Conservation (phyloP, 1,139 yeast species). For the Pichia sp. region DNA sequence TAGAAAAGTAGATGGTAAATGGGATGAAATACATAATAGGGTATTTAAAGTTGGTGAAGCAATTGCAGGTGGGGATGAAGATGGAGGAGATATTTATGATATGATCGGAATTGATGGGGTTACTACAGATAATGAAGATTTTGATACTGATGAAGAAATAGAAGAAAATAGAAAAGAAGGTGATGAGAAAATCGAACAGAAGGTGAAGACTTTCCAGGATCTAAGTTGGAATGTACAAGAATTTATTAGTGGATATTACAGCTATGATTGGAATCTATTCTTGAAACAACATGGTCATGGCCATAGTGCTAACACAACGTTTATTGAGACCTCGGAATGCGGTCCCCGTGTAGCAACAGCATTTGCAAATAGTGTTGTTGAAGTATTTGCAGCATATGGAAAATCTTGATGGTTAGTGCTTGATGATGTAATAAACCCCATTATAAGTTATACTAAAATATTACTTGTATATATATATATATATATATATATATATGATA, state of each 20-base stretch:
- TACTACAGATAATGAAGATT: neutral
- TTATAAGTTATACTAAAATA: too few relatives aligned
- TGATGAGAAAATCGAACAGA: neutral
- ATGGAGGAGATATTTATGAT: slow-evolving; percentile 34
- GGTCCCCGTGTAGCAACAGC: neutral
- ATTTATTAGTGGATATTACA: slow-evolving; percentile 2
- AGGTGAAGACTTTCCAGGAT: neutral
- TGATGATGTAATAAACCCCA: too few relatives aligned
- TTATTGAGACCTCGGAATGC: too few relatives aligned
- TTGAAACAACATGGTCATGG: too few relatives aligned
- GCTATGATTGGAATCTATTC: slow-evolving; percentile 3
- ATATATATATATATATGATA: too few relatives aligned
- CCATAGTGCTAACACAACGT: too few relatives aligned
- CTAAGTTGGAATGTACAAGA: neutral
- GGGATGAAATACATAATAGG: slow-evolving; percentile 30
- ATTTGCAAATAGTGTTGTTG: neutral
- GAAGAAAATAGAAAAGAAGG: neutral
- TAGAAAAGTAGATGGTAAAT: slow-evolving; percentile 28
- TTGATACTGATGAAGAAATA: neutral
- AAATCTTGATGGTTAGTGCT: too few relatives aligned
- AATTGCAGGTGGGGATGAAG: slow-evolving; percentile 20
- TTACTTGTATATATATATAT: too few relatives aligned
- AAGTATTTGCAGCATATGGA: neutral
- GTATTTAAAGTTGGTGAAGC: slow-evolving; percentile 20
- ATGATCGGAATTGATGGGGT: slow-evolving; percentile 44